Evolutionary conservation across 257 asterid genomes (phyloP).

Genomic region (Scutellaria barbata): DNA sequence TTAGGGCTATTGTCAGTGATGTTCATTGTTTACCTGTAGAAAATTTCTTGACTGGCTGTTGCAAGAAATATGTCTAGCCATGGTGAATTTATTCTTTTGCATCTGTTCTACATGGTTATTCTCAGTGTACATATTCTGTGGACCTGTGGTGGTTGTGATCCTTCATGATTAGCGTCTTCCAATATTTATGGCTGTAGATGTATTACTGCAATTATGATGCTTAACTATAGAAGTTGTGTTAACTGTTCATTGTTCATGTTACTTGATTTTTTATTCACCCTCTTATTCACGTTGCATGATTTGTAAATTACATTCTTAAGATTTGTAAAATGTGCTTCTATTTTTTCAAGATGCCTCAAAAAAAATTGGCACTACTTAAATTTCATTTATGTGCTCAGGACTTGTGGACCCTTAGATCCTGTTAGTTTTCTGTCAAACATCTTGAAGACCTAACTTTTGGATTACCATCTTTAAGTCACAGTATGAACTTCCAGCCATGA

Average conservation of each 20-base stretch:
- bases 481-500: background rate
- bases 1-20: too few species aligned
- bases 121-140: too few species aligned
- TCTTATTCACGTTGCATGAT: background rate
- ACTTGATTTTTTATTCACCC: background rate
- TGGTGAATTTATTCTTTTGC: too few species aligned
- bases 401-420: background rate
- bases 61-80: too few species aligned
- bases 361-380: background rate
- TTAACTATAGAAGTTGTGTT: too few species aligned
- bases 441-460: background rate
- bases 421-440: constrained; percentile 5
- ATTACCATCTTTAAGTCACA: constrained; percentile 3
- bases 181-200: too few species aligned
- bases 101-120: too few species aligned
- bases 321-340: constrained; percentile 1
- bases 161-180: too few species aligned
- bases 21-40: too few species aligned
- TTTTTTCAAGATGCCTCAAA: background rate
- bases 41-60: too few species aligned
- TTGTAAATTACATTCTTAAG: background rate
- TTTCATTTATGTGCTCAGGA: background rate
- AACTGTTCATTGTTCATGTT: background rate
- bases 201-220: too few species aligned
- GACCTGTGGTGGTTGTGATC: too few species aligned